Evolutionary conservation across 192 early-diverging fungal species (phyloP).

Genomic region (Helicostylum pulchrum): DNA sequence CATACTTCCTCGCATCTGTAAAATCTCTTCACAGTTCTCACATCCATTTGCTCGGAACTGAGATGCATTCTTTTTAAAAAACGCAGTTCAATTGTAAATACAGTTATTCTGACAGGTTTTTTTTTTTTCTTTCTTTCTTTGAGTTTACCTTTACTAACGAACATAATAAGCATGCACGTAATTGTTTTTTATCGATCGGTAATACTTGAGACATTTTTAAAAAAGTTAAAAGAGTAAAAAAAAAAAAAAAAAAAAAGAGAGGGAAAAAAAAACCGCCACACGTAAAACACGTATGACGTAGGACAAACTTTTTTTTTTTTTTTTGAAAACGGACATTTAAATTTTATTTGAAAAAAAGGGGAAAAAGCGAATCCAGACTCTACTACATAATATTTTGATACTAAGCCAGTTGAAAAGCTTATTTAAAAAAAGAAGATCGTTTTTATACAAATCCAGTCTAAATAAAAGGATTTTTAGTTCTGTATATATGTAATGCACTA

Average conservation of each 20-base stretch:
- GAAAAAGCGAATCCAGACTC: too few species aligned
- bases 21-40: constrained; percentile 79
- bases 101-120: constrained; percentile 1
- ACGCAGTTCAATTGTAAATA: background rate
- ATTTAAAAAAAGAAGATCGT: too few species aligned
- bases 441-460: too few species aligned
- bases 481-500: too few species aligned
- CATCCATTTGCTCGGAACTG: constrained; percentile 71
- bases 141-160: constrained; percentile 65
- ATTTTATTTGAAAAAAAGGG: too few species aligned
- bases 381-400: too few species aligned
- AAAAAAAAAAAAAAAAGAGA: background rate
- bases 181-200: constrained; percentile 65
- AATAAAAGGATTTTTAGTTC: too few species aligned
- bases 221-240: background rate
- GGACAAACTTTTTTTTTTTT: too few species aligned
- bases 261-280: too few species aligned
- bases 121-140: background rate
- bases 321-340: too few species aligned
- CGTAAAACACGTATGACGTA: too few species aligned
- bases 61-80: constrained; percentile 50
- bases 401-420: too few species aligned
- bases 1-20: constrained; percentile 61
- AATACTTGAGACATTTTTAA: constrained; percentile 31
- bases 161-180: constrained; percentile 79